These are phyloP conservation scores for Eimeria necatrix DNA, from an alignment of 169 alveolate genomes.

Conservation along the genomic window DNA sequence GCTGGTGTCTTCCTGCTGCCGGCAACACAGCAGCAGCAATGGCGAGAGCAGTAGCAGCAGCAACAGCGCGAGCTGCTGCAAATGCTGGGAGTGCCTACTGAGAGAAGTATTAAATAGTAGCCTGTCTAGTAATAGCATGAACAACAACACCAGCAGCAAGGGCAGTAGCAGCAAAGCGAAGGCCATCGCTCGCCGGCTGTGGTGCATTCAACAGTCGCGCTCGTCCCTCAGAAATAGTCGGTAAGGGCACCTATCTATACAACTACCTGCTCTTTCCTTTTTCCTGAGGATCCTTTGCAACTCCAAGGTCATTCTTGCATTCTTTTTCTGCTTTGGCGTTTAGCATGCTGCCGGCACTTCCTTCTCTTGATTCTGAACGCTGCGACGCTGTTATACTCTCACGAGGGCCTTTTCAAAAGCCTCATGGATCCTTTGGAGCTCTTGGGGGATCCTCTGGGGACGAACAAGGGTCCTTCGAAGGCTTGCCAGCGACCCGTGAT, in stretches of 20 bases:
- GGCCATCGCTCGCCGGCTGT: not conserved
- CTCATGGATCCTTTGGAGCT: too few species aligned
- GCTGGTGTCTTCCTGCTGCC: not conserved
- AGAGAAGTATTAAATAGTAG: too few species aligned
- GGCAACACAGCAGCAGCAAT: too few species aligned
- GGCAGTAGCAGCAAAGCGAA: slow-evolving; percentile 21
- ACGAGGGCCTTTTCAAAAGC: too few species aligned
- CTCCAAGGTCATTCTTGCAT: too few species aligned
- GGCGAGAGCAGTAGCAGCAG: not conserved
- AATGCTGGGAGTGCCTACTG: slow-evolving; percentile 13
- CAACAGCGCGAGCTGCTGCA: not conserved
- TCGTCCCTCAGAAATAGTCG: not conserved
- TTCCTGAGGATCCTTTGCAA: too few species aligned
- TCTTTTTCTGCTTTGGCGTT: too few species aligned
- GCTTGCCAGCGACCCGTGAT: too few species aligned
- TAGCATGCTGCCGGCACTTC: too few species aligned
- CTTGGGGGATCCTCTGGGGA: not conserved
- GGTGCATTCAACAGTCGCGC: slow-evolving; percentile 3
- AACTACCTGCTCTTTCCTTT: not conserved
- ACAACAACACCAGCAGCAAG: not conserved
- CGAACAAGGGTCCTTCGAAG: not conserved
- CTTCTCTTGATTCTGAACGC: too few species aligned
- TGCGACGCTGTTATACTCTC: too few species aligned
- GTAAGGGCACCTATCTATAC: not conserved
- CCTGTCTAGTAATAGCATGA: too few species aligned